Evolutionary conservation across 768 basidiomycete species (phyloP).

Genomic region (Agrocybe chaxingu): DNA sequence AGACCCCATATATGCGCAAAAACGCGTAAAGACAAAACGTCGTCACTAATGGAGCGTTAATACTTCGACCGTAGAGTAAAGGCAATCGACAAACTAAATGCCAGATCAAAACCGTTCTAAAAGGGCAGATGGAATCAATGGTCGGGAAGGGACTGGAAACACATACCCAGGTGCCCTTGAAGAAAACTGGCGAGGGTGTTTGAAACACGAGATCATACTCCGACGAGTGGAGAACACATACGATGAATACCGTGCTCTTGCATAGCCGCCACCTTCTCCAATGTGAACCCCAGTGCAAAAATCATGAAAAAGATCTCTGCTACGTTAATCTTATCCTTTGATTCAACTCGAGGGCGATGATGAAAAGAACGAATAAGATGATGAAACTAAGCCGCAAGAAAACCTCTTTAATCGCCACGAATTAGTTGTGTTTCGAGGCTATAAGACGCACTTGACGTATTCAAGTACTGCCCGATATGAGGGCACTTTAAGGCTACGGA

Average conservation of each 20-base stretch:
- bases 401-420: slow-evolving; percentile 1
- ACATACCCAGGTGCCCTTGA: slow-evolving; percentile 80
- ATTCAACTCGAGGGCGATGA: slow-evolving; percentile 76
- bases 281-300: slow-evolving; percentile 76
- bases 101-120: slow-evolving; percentile 91
- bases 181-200: slow-evolving; percentile 54
- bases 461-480: slow-evolving; percentile 88
- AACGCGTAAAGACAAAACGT: slow-evolving; percentile 73
- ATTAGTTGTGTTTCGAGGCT: no score
- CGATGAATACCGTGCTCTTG: slow-evolving; percentile 94
- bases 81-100: slow-evolving; percentile 62
- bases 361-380: slow-evolving; percentile 73
- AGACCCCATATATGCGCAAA: slow-evolving; percentile 80
- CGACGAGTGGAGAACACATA: slow-evolving; percentile 19
- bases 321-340: slow-evolving; percentile 57
- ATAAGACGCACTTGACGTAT: slow-evolving; percentile 67
- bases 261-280: slow-evolving; percentile 93
- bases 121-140: slow-evolving; percentile 3
- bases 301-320: slow-evolving; percentile 77
- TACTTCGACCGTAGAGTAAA: background rate
- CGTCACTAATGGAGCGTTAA: slow-evolving; percentile 48
- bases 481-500: slow-evolving; percentile 80
- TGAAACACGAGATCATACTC: background rate
- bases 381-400: slow-evolving; percentile 56
- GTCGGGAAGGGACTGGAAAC: slow-evolving; percentile 1